phyloP scores from a whole-genome alignment of 306 rosid species.

The Cicer yamashitae region DNA sequence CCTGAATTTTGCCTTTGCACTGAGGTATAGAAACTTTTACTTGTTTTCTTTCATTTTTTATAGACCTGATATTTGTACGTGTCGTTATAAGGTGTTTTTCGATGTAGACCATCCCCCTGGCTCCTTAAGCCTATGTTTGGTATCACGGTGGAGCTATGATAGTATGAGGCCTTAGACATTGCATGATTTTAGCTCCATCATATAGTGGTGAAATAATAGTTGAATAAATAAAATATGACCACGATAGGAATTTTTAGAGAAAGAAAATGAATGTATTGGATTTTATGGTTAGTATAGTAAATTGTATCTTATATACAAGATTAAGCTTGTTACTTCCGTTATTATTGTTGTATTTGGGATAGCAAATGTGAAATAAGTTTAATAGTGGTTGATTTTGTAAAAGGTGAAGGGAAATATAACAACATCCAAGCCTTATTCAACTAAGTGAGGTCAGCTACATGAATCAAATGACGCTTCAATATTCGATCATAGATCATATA shows the following conservation, averaged over 20 bases:
- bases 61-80: constrained; percentile 5
- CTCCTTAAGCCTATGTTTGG: constrained; percentile 1
- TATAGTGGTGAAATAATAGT: constrained; percentile 32
- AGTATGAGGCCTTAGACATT: constrained; percentile 14
- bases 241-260: background rate
- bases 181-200: constrained; percentile 20
- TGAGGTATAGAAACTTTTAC: constrained; percentile 62
- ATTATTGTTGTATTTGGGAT: background rate
- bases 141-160: background rate
- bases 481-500: background rate
- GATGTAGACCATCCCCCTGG: background rate
- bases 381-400: constrained; percentile 16
- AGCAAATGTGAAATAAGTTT: background rate
- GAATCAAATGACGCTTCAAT: background rate
- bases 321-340: constrained; percentile 16
- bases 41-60: background rate
- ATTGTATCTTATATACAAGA: background rate
- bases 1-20: constrained; percentile 87
- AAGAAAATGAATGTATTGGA: background rate
- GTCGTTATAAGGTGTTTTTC: constrained; percentile 22
- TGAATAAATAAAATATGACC: background rate
- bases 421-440: background rate
- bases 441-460: background rate
- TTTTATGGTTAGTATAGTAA: constrained; percentile 24
- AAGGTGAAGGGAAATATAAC: background rate